Conservation (phyloP, 1,284 basidiomycete genomes). For the Marasmius fiardii region DNA sequence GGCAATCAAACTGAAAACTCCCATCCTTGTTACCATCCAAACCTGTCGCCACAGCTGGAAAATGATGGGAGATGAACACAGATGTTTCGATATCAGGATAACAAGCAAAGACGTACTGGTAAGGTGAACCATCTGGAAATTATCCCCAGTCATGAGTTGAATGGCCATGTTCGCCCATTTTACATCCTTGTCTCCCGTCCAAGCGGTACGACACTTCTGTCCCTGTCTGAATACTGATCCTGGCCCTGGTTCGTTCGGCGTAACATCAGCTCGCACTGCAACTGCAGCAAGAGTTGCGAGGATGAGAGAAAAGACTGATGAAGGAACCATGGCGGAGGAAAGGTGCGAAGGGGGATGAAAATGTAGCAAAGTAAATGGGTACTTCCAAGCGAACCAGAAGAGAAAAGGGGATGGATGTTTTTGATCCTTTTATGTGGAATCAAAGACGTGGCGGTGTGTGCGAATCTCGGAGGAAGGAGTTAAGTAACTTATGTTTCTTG, state of each 20-base stretch:
- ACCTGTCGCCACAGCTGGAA: constrained; percentile 50
- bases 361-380: not conserved
- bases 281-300: constrained; percentile 31
- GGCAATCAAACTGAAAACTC: constrained; percentile 62
- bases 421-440: not conserved
- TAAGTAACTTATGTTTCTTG: too few relatives aligned
- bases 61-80: not conserved
- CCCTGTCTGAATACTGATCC: constrained; percentile 57
- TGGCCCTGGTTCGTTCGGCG: constrained; percentile 51
- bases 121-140: constrained; percentile 66
- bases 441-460: not conserved
- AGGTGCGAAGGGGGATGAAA: not conserved
- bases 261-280: constrained; percentile 45
- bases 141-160: constrained; percentile 78
- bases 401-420: not conserved
- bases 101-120: constrained; percentile 45
- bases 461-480: too few relatives aligned
- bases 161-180: constrained; percentile 68
- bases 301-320: constrained; percentile 33
- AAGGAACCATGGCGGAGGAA: not conserved
- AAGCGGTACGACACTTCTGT: constrained; percentile 46
- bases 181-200: constrained; percentile 46
- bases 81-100: not conserved
- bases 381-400: not conserved
- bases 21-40: constrained; percentile 56